Conservation (phyloP, 2,329 filamentous ascomycete genomes). For the Colletotrichum tropicale region DNA sequence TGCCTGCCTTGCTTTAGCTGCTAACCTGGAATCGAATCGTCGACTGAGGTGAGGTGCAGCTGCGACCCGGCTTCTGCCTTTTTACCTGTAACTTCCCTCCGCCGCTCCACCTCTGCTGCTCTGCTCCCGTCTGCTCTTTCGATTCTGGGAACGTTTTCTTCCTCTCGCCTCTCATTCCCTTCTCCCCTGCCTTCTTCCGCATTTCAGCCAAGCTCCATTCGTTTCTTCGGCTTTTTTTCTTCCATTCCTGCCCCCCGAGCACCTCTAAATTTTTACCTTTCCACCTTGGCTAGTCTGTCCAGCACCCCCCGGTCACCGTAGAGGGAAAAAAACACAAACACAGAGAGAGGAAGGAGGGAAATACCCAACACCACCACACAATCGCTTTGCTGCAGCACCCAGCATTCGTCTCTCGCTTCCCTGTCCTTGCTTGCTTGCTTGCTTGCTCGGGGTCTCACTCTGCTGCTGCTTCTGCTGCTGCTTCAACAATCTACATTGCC, state of each 20-base stretch:
- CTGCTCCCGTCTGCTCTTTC: neutral
- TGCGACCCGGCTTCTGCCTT: neutral
- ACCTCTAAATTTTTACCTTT: neutral
- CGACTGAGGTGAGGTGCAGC: neutral
- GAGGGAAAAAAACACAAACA: neutral
- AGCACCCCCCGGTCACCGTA: conserved; percentile 2
- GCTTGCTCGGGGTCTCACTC: neutral
- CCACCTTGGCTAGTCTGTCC: neutral
- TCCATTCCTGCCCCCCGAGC: neutral
- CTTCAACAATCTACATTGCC: neutral
- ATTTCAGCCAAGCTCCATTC: neutral
- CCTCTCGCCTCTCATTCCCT: neutral
- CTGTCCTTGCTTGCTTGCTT: neutral
- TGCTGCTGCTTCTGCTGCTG: neutral
- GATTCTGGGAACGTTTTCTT: neutral
- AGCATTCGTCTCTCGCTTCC: conserved; percentile 3
- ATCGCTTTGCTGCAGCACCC: conserved; percentile 7
- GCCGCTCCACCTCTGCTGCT: neutral
- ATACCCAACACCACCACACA: neutral
- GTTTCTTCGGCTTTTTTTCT: neutral
- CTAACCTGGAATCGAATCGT: neutral
- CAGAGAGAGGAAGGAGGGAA: neutral
- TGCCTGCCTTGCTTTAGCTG: neutral
- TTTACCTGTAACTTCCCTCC: conserved; percentile 15
- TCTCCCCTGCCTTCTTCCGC: neutral